Evolutionary conservation across 1,284 basidiomycete species (phyloP).

Genomic region (Malassezia psittaci): DNA sequence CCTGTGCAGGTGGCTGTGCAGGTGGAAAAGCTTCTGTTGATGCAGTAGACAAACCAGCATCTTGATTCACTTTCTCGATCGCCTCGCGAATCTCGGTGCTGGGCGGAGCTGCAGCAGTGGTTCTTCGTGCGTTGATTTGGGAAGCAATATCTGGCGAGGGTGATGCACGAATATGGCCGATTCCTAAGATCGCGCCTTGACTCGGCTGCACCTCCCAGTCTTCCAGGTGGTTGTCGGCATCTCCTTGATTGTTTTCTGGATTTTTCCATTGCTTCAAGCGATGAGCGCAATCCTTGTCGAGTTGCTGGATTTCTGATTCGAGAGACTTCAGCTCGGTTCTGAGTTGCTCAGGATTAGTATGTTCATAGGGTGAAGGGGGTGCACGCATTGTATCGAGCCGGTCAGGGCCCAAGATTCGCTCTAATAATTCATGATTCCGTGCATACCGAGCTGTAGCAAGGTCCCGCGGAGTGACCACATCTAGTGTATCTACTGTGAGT

Average conservation of each 20-base stretch:
- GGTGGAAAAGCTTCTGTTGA: not conserved
- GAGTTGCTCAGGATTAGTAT: constrained; percentile 21
- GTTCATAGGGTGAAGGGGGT: constrained; percentile 30
- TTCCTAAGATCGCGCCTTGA: constrained; percentile 27
- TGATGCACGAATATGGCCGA: constrained; percentile 28
- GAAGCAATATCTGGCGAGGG: constrained; percentile 14
- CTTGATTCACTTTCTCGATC: not conserved
- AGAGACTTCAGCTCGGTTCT: constrained; percentile 17
- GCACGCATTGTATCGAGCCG: constrained; percentile 32
- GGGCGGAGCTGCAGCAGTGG: not conserved
- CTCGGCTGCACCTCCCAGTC: constrained; percentile 24
- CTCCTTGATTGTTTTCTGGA: not conserved
- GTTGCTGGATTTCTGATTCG: constrained; percentile 14
- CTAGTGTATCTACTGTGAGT: constrained; percentile 31
- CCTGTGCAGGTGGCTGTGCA: not conserved
- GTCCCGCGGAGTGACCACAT: constrained; percentile 34
- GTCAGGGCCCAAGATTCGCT: constrained; percentile 37
- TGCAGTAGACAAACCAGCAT: not conserved
- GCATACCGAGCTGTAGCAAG: constrained; percentile 38
- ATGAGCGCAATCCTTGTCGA: constrained; percentile 2
- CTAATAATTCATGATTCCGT: constrained; percentile 40
- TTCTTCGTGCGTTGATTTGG: not conserved
- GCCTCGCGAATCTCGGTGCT: not conserved
- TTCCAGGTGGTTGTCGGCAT: constrained; percentile 1
- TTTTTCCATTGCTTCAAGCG: not conserved